Base-by-base conservation (phyloP, 495 filamentous ascomycete species). In the Aspergillus leporis region DNA sequence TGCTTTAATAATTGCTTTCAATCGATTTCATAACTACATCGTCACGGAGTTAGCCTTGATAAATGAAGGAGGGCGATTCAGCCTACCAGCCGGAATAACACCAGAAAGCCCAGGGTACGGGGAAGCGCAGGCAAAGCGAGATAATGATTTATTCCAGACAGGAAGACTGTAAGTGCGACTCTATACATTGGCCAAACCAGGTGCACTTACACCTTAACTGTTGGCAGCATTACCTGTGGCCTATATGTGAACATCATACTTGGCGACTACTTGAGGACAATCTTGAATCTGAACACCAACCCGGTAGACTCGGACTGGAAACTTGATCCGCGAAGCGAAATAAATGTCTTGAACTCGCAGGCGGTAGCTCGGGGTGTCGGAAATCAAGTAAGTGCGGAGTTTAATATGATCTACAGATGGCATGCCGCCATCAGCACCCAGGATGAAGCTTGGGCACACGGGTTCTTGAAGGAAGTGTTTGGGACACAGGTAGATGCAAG, bases 1-100 rank as follows among this genome's bases (percentile, higher is more conserved):
- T 38, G 79, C 83, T 0, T 48, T 88, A 1, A 60, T 93, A 21
- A 81, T 93, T 73, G 65, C 70, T 55, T 79, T 73, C 56, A 72
- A 67, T 40, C 66, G 77, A 12, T 79, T 77, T 60, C 77, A 80
- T 55, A 80, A 80, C 48, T 74, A 75, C 49, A 66, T 69, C 10
- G 77, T 67, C 21, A 70, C 74, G 38, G 70, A 82, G 58, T 69
- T 82, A 12, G 73, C 72, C 4, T 8, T 56, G 3, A 85, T 85
- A 67, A 84, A 85, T 58, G 81, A 84, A 47, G 66, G 65, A 13
- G 74, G 71, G 0, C 71, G 74, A 25, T 85, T 85, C 55, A 60
- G 36, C n/a, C 22, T 60, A 3, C 56, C 53, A 7, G 31, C 55
- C 5, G 32, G 41, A 4, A 4, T 46, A 12, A 43, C 30, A 4